Evolutionary conservation across 768 basidiomycete species (phyloP), one percentile per base, ranked within the genome.

Genomic region (Hypholoma fasciculare): DNA sequence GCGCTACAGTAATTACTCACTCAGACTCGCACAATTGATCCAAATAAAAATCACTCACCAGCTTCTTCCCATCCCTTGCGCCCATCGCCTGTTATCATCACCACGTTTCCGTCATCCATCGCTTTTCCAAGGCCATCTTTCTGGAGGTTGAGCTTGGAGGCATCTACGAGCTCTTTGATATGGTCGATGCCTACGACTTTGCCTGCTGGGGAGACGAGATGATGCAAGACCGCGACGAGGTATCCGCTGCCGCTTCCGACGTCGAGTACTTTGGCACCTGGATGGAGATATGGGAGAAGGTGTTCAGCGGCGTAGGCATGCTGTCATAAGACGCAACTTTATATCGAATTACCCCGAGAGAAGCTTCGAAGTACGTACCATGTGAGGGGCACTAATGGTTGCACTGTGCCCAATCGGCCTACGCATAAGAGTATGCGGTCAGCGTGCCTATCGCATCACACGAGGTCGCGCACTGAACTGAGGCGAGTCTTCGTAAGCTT

Each of bases 331-430:
- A 8, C 53, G 17, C 8, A 14, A 9, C 13, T 9, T 42, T 6
- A 7, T 42, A 16, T 3, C 3, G 17, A 47, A 27, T 27, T 14
- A 20, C 23, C 16, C 17, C 52, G 49, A 48, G 6, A 20, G 13
- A 14, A 38, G 40, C 38, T 27, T 39, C 14, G 4, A n/a, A 19
- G 26, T 27, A 66, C 68, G 52, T n/a, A 89, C 90, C 96, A 98
- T 98, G 69, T 99, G 96, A 1, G 96, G 96, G 0, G 96, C 96
- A 39, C 90, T 93, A 61, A 99, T 98, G 0, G 96, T 99, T 13
- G 95, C 96, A 12, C 86, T 88, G 66, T 89, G 82, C 2, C 91
- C 90, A 52, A 95, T 94, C 16, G 78, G 59, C 69, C 90, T 91
- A 65, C 42, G 27, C 19, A 39, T 5, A 52, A 20, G 40, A 46